Base-by-base conservation (phyloP, 108 stramenopile genomes). In the Hondaea fermentalgiana region DNA sequence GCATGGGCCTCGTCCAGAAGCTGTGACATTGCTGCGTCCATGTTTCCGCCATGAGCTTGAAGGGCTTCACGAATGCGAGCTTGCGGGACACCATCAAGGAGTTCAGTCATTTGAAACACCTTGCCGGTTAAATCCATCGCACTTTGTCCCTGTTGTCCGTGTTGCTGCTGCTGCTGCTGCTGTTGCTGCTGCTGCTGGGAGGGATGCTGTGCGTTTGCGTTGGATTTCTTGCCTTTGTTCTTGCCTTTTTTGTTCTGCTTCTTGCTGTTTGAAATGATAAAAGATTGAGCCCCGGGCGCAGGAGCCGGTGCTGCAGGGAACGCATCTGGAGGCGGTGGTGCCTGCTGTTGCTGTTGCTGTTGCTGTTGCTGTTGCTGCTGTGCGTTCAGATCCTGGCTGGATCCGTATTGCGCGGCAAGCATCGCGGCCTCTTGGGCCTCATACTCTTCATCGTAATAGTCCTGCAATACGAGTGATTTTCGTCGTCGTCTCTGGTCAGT, bases 171-270 rank as follows among this genome's bases (percentile, higher is more conserved):
- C 72, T 72, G 59, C 21, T 59, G 21, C 3, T 72, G 23, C 2
- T 25, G 21, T 3, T 42, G 72, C 2, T 42, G 72, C 72, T 17
- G 23, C 29, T 23, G 17, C 72, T 72, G 23, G 17, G 72, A 17
- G 17, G 72, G 72, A 3, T 19, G 21, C 19, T 28, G 35, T 1
- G 64, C 64, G 8, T 42, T 45, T 45, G 49, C 45, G 76, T 23
- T 28, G 28, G 49, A 53, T 35, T 47, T 53, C n/a, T 47, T 53
- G 0, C 51, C 51, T 17, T 96, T 95, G 91, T 96, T 96, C 92
- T 97, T 97, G 72, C 96, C 96, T 88, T 97, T 97, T 91, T 97
- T 96, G 92, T 96, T 96, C 53, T 87, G 87, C 53, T 57, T 23
- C 53, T 87, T 58, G 35, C 35, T 35, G n/a, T 43, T 58, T 23